These are phyloP conservation scores for Xanthoparmelia taractica DNA, from an alignment of 495 filamentous ascomycete species.

Conservation along the genomic window DNA sequence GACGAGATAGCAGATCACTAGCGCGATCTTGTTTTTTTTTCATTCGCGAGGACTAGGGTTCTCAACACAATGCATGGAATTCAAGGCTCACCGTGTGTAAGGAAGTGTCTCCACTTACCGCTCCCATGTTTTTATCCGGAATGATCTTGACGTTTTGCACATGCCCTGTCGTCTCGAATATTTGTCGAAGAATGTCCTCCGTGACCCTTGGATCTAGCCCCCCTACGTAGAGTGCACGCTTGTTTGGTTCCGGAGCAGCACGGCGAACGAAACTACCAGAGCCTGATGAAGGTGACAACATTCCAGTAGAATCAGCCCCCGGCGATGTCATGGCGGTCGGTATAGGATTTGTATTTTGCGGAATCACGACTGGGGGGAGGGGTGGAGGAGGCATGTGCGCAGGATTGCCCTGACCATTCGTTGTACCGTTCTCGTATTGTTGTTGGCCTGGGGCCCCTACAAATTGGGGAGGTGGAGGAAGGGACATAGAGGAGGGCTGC, in stretches of 20 bases:
- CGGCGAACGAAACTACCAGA: conserved; percentile 78
- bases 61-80: background rate
- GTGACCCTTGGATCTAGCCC: conserved; percentile 92
- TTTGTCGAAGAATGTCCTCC: conserved; percentile 93
- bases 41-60: conserved; percentile 1
- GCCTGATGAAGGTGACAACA: conserved; percentile 71
- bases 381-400: conserved; percentile 91
- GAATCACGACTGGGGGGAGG: conserved; percentile 79
- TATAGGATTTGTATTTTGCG: conserved; percentile 94
- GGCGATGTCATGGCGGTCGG: conserved; percentile 87
- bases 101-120: conserved; percentile 31
- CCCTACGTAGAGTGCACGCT: conserved; percentile 93
- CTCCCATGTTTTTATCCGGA: conserved; percentile 91
- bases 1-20: background rate
- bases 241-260: conserved; percentile 95
- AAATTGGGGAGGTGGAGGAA: conserved; percentile 59
- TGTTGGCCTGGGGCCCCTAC: conserved; percentile 64
- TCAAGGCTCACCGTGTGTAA: conserved; percentile 1
- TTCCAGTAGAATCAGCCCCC: conserved; percentile 52
- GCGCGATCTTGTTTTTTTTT: background rate
- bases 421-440: conserved; percentile 53
- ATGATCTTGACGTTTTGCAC: conserved; percentile 99
- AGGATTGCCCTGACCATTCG: conserved; percentile 50
- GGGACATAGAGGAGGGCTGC: conserved; percentile 40
- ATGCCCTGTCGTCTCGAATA: conserved; percentile 97